Conservation (phyloP, 148 eudicot species). For the Rhododendron molle region DNA sequence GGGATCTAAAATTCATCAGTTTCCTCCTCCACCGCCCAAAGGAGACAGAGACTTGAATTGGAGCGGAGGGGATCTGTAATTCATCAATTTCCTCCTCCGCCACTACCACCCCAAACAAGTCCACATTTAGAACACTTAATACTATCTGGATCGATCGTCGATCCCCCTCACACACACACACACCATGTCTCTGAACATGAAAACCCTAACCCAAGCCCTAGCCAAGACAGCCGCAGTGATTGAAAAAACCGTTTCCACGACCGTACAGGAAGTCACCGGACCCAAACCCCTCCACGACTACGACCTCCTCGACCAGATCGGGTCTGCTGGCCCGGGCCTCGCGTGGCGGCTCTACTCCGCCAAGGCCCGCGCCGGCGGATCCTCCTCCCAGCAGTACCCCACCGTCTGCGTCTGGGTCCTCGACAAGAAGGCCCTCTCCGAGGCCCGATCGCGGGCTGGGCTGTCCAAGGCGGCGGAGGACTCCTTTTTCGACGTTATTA, state of each 20-base stretch:
- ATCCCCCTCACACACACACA: neutral
- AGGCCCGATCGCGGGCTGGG: slow-evolving; percentile 61
- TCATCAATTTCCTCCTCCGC: neutral
- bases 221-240: slow-evolving; percentile 92
- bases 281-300: slow-evolving; percentile 87
- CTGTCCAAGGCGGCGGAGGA: slow-evolving; percentile 76
- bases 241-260: slow-evolving; percentile 83
- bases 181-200: slow-evolving; percentile 83
- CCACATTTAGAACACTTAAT: neutral
- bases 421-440: slow-evolving; percentile 60
- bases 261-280: slow-evolving; percentile 93
- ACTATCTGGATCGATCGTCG: neutral
- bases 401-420: slow-evolving; percentile 87
- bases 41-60: too few species aligned
- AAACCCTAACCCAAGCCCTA: slow-evolving; percentile 86
- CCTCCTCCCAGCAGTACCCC: slow-evolving; percentile 57
- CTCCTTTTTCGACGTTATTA: slow-evolving; percentile 58
- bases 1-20: neutral
- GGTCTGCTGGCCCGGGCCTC: slow-evolving; percentile 86
- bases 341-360: slow-evolving; percentile 92
- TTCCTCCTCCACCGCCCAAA: neutral
- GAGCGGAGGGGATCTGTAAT: neutral
- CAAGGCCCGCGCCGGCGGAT: slow-evolving; percentile 49
- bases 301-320: slow-evolving; percentile 78
- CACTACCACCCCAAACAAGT: neutral